Percentiles rank a stretch among this genome's conserved stretches.
phyloP scores from a whole-genome alignment of 345 rosid species.

The Turnera subulata region DNA sequence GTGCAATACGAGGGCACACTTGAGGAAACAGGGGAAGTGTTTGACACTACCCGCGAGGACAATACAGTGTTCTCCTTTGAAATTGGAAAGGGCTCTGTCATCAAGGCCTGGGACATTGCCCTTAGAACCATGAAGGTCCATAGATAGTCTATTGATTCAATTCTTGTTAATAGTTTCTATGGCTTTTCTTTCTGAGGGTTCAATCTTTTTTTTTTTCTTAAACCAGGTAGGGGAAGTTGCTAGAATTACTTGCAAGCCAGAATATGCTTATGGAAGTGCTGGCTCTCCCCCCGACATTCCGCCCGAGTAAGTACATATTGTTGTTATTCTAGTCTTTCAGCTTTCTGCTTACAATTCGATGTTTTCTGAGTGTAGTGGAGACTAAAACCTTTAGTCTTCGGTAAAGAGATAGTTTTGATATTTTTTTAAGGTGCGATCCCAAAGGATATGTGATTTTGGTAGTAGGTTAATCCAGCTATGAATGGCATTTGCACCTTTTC shows the following conservation, averaged over 20 bases:
- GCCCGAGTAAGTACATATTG: constrained; percentile 50
- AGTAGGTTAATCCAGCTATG: too few relatives aligned
- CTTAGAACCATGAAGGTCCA: constrained; percentile 80
- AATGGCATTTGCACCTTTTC: too few relatives aligned
- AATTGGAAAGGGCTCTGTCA: constrained; percentile 77
- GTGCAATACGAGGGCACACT: constrained; percentile 88
- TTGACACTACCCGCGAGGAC: constrained; percentile 86
- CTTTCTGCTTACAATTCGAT: not conserved
- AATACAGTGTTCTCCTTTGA: constrained; percentile 84
- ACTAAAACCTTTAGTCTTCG: too few relatives aligned
- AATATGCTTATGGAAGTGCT: constrained; percentile 80
- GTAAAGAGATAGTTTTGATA: too few relatives aligned
- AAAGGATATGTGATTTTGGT: too few relatives aligned
- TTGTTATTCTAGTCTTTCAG: not conserved
- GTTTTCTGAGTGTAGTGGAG: not conserved
- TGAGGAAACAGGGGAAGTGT: constrained; percentile 79
- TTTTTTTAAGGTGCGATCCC: too few relatives aligned
- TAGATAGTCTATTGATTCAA: not conserved
- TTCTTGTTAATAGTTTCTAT: too few relatives aligned
- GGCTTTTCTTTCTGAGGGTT: too few relatives aligned
- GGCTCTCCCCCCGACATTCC: constrained; percentile 96
- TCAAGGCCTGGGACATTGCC: constrained; percentile 86
- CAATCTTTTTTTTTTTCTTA: constrained; percentile 4
- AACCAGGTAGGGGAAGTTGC: constrained; percentile 97
- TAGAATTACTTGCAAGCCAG: constrained; percentile 84